Base-by-base conservation (phyloP, 1,284 basidiomycete species). In the Trametes versicolor region DNA sequence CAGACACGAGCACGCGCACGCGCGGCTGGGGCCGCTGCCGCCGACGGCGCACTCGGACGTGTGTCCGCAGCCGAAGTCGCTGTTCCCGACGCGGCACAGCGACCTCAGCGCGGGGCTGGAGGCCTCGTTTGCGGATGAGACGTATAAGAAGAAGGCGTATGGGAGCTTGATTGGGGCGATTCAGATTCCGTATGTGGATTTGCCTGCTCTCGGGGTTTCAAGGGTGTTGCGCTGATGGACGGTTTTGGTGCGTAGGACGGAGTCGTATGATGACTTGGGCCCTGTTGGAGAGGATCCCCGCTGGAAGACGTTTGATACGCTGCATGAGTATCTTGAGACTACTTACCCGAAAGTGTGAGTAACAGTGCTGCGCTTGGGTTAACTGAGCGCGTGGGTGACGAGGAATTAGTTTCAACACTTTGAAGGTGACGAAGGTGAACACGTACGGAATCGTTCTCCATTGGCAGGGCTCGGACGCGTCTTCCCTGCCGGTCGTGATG, bases 361-460 rank as follows among this genome's bases (percentile, higher is more conserved):
- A 6, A 10, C 50, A 15, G 15, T 36, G 25, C 12, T 9, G 21
- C 29, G 1, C 29, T 13, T 21, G 19, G 41, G 69, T n/a, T 64
- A 67, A 13, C 19, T 66, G 68, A 9, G 69, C 67, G 59, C 52
- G 13, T 25, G n/a, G 25, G 32, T 32, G 10, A 56, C 39, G 41
- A 17, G 12, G 25, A 3, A 6, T 1, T 15, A 89, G 87, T 0
- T 85, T 90, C 70, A 68, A 81, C 39, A 78, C 76, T 21, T 78
- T 89, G 15, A 74, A 80, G n/a, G 73, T 88, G 53, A 84, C 82
- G 2, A 83, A 83, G 65, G 84, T 93, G 62, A 88, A 90, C 69
- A 85, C 85, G 0, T 87, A 89, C 67, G 91, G 86, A 0, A 77
- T 93, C 12, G 79, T 93, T 1, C 89, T 84, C 69, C 84, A 85